Conservation (phyloP, 306 rosid genomes). For the Lotus japonicus region DNA sequence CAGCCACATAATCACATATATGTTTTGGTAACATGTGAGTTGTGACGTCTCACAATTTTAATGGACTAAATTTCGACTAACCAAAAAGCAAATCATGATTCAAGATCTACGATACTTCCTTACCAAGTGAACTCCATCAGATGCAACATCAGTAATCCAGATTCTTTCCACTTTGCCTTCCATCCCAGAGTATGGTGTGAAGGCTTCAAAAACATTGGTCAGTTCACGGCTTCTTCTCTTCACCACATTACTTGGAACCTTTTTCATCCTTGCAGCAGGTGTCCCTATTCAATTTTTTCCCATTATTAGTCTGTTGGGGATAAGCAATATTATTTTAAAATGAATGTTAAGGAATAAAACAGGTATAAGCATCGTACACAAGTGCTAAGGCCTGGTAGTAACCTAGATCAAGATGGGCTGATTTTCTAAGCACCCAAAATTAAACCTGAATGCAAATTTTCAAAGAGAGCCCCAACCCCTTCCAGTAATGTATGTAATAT, state of each 20-base stretch:
- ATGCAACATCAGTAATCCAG: slow-evolving; percentile 91
- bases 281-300: slow-evolving; percentile 54
- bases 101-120: slow-evolving; percentile 18
- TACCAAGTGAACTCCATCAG: slow-evolving; percentile 93
- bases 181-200: slow-evolving; percentile 83
- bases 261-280: slow-evolving; percentile 98
- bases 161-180: slow-evolving; percentile 88
- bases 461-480: too few species aligned
- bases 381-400: neutral
- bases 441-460: neutral
- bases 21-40: too few species aligned
- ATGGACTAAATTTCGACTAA: slow-evolving; percentile 1
- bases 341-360: neutral
- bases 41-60: neutral
- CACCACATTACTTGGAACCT: slow-evolving; percentile 83
- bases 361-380: neutral
- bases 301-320: neutral
- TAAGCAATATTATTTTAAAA: slow-evolving; percentile 1
- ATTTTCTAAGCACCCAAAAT: neutral
- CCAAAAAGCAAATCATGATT: neutral
- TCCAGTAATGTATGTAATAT: too few species aligned
- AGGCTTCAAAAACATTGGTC: slow-evolving; percentile 83
- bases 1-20: neutral
- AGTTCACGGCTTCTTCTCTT: slow-evolving; percentile 93
- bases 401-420: neutral